Conservation (phyloP, 108 stramenopile genomes). For the Pseudonitzschia delicatissima region DNA sequence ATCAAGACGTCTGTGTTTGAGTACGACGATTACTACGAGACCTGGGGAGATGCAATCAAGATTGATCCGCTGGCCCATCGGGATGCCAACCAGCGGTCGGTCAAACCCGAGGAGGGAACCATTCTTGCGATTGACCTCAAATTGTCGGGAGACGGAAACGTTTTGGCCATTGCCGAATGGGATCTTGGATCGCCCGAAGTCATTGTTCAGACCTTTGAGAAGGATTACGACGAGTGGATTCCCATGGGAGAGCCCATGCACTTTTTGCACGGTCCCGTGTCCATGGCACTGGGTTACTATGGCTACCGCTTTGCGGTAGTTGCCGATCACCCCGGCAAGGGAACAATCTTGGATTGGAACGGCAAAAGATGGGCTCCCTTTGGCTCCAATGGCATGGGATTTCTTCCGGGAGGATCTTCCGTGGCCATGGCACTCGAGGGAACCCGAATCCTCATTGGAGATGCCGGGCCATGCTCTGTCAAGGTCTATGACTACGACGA, state of each 20-base stretch:
- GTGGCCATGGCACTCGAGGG: slow-evolving; percentile 11
- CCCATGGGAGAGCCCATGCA: neutral
- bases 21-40: neutral
- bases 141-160: neutral
- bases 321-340: neutral
- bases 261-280: slow-evolving; percentile 9
- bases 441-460: slow-evolving; percentile 8
- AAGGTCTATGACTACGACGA: slow-evolving; percentile 11
- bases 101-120: neutral
- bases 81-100: neutral
- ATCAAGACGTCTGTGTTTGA: neutral
- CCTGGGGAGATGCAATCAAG: slow-evolving; percentile 16
- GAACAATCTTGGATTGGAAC: slow-evolving; percentile 4
- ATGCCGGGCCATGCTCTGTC: neutral
- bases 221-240: neutral
- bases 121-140: slow-evolving; percentile 2
- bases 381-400: neutral
- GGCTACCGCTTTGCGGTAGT: slow-evolving; percentile 2
- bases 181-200: neutral
- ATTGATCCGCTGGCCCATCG: neutral
- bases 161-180: slow-evolving; percentile 10
- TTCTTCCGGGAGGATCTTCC: slow-evolving; percentile 9
- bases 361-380: neutral
- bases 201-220: slow-evolving; percentile 4
- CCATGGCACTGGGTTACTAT: slow-evolving; percentile 1